Evolutionary conservation across 768 basidiomycete species (phyloP).

Genomic region (Boletus sensibilis): DNA sequence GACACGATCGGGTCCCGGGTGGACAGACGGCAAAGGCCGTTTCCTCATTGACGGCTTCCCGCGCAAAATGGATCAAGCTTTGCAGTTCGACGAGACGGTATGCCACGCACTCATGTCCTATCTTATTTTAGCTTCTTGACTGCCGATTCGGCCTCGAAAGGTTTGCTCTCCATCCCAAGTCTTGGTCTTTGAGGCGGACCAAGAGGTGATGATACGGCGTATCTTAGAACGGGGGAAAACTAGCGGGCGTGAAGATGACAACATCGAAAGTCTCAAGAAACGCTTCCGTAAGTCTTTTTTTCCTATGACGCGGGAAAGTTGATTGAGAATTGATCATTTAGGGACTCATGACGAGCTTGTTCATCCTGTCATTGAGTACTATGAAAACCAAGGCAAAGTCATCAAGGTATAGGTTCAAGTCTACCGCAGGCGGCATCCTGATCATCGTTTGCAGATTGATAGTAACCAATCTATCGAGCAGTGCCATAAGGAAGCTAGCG

Average conservation of each 20-base stretch:
- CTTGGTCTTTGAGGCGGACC: slow-evolving; percentile 83
- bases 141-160: slow-evolving; percentile 36
- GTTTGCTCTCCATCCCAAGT: slow-evolving; percentile 80
- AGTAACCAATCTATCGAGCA: slow-evolving; percentile 65
- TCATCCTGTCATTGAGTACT: slow-evolving; percentile 92
- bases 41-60: slow-evolving; percentile 98
- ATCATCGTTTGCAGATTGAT: slow-evolving; percentile 51
- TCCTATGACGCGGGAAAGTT: not conserved
- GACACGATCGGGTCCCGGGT: slow-evolving; percentile 47
- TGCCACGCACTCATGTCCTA: slow-evolving; percentile 19
- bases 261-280: slow-evolving; percentile 89
- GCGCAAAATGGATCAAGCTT: slow-evolving; percentile 96
- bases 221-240: slow-evolving; percentile 90
- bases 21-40: slow-evolving; percentile 71
- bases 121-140: not conserved
- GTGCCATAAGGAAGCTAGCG: slow-evolving; percentile 62
- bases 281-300: slow-evolving; percentile 71
- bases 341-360: slow-evolving; percentile 84
- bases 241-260: slow-evolving; percentile 94
- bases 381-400: slow-evolving; percentile 64
- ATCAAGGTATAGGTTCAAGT: slow-evolving; percentile 54
- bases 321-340: slow-evolving; percentile 24
- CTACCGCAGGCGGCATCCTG: not conserved
- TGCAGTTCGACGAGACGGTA: slow-evolving; percentile 86
- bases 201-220: slow-evolving; percentile 83